These are phyloP conservation scores for Hypoxylon lienhwacheense DNA, from an alignment of 495 filamentous ascomycete genomes.

Conservation along the genomic window DNA sequence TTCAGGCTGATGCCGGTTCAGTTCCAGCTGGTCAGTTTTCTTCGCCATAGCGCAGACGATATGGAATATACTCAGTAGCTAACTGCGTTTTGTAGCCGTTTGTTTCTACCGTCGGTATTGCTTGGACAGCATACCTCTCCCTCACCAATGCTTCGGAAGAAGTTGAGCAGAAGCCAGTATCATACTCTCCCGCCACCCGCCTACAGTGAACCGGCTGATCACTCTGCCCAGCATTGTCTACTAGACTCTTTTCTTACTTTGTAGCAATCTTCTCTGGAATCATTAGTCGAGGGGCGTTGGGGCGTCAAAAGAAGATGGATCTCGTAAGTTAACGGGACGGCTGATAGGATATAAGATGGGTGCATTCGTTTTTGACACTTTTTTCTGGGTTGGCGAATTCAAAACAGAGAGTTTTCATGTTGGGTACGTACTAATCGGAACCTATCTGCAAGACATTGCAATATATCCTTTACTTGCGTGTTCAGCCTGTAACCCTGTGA, in stretches of 20 bases:
- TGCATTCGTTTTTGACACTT: constrained; percentile 17
- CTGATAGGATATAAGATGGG: neutral
- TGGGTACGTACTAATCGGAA: neutral
- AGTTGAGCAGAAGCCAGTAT: constrained; percentile 33
- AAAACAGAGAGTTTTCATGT: constrained; percentile 3
- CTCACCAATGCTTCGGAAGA: constrained; percentile 89
- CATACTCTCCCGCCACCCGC: constrained; percentile 38
- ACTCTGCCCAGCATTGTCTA: neutral
- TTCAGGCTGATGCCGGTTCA: constrained; percentile 94
- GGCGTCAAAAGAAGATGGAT: constrained; percentile 13
- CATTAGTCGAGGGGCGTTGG: constrained; percentile 15
- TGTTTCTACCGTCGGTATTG: constrained; percentile 93
- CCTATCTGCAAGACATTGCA: neutral
- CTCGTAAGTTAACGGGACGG: neutral
- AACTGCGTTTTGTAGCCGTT: constrained; percentile 67
- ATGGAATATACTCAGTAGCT: constrained; percentile 14
- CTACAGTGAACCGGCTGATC: constrained; percentile 26
- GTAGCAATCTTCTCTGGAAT: constrained; percentile 1
- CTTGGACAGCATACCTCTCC: constrained; percentile 98
- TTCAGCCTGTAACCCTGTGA: too few relatives aligned
- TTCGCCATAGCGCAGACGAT: neutral
- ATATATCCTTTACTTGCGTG: neutral
- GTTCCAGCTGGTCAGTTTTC: constrained; percentile 85
- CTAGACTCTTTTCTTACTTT: constrained; percentile 5
- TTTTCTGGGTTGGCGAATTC: too few relatives aligned